These are phyloP conservation scores for Escallonia herrerae DNA, from an alignment of 129 eudicot genomes.

Conservation along the genomic window DNA sequence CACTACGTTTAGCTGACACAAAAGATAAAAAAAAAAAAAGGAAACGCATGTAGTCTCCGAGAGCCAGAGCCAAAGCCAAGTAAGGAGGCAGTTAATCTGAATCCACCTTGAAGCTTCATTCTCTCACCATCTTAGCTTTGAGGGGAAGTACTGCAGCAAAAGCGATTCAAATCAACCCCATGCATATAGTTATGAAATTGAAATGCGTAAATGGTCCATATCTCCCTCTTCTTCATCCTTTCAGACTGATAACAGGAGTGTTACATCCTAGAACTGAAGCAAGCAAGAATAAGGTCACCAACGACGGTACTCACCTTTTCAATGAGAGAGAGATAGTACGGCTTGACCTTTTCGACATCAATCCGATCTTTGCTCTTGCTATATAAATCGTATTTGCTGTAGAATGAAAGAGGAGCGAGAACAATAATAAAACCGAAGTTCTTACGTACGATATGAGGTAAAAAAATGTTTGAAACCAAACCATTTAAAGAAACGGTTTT, in stretches of 20 bases:
- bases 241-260: too few relatives aligned
- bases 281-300: background rate
- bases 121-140: slow-evolving; percentile 53
- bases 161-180: background rate
- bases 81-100: too few relatives aligned
- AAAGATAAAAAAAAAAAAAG: too few relatives aligned
- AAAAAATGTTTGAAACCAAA: background rate
- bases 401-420: background rate
- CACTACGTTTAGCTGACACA: too few relatives aligned
- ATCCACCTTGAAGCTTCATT: background rate
- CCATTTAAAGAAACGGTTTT: background rate
- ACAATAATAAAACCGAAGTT: background rate
- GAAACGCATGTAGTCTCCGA: too few relatives aligned
- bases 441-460: too few relatives aligned
- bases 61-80: too few relatives aligned
- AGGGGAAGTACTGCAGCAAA: slow-evolving; percentile 54
- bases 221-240: too few relatives aligned
- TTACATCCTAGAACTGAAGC: too few relatives aligned
- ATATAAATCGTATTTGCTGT: slow-evolving; percentile 75
- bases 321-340: slow-evolving; percentile 73
- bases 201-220: background rate
- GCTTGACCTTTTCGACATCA: slow-evolving; percentile 69
- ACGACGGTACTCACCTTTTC: slow-evolving; percentile 40
- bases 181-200: background rate
- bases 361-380: slow-evolving; percentile 84